phyloP scores from a whole-genome alignment of 768 basidiomycete genomes.

The Boletus rubescentipes region DNA sequence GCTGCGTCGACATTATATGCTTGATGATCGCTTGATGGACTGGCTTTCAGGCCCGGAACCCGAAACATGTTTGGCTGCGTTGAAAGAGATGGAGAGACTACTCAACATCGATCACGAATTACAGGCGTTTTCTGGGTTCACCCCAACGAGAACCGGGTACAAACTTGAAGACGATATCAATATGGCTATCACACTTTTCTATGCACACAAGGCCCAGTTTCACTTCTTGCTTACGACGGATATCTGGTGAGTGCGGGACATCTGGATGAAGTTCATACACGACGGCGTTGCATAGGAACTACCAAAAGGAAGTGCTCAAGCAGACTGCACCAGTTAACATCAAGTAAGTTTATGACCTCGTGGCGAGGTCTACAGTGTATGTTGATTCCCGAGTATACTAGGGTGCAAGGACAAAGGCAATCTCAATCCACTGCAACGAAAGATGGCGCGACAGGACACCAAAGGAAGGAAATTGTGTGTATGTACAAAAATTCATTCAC shows the following conservation, averaged over 20 bases:
- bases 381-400: not conserved
- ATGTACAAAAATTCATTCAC: not conserved
- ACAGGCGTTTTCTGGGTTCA: not conserved
- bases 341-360: not conserved
- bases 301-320: not conserved
- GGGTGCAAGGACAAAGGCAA: not conserved
- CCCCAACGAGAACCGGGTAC: not conserved
- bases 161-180: slow-evolving; percentile 2
- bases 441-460: not conserved
- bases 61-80: not conserved
- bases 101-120: not conserved
- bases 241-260: slow-evolving; percentile 1
- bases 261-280: not conserved
- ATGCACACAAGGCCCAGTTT: slow-evolving; percentile 2
- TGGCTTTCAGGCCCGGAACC: slow-evolving; percentile 7
- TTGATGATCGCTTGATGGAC: not conserved
- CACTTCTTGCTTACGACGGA: slow-evolving; percentile 9
- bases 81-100: not conserved
- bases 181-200: not conserved
- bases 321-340: not conserved
- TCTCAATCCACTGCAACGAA: not conserved
- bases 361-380: not conserved
- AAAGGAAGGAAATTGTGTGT: slow-evolving; percentile 2
- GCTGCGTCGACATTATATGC: not conserved
- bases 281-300: not conserved